Conservation (phyloP, 345 rosid species). For the Nasturtium officinale region DNA sequence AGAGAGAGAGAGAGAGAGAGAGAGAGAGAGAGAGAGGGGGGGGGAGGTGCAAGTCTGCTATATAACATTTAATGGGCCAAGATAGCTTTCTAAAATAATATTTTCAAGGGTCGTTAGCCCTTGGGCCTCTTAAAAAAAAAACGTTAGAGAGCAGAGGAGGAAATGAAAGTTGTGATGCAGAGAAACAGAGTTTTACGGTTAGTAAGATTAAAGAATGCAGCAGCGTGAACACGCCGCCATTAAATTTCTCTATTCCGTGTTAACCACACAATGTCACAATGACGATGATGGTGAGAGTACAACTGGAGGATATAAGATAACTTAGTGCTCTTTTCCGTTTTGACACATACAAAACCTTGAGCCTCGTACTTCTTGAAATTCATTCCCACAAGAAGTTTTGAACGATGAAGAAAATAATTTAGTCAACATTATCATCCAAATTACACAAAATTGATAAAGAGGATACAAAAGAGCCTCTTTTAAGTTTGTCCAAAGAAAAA, state of each 20-base stretch:
- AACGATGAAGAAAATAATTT: slow-evolving; percentile 19
- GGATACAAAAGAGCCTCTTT: background rate
- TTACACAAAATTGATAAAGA: slow-evolving; percentile 40
- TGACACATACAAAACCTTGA: no score
- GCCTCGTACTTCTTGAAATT: no score
- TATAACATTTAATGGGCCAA: no score
- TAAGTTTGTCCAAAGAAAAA: slow-evolving; percentile 7
- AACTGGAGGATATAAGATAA: no score
- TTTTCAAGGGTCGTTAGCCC: background rate
- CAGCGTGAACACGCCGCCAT: slow-evolving; percentile 48
- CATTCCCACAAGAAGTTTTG: background rate
- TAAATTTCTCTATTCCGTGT: slow-evolving; percentile 8
- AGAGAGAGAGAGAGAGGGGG: no score
- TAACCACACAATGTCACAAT: no score
- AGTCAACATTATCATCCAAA: slow-evolving; percentile 39
- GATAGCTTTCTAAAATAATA: background rate
- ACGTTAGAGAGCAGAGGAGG: slow-evolving; percentile 14
- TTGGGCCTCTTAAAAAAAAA: background rate
- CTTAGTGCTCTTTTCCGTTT: no score
- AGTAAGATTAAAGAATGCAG: slow-evolving; percentile 35
- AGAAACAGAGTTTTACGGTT: slow-evolving; percentile 34
- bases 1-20: no score
- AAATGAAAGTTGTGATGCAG: slow-evolving; percentile 38
- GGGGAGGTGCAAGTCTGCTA: no score
- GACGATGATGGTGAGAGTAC: no score